Conservation (phyloP, 2,329 filamentous ascomycete species). For the Colletotrichum lupini region DNA sequence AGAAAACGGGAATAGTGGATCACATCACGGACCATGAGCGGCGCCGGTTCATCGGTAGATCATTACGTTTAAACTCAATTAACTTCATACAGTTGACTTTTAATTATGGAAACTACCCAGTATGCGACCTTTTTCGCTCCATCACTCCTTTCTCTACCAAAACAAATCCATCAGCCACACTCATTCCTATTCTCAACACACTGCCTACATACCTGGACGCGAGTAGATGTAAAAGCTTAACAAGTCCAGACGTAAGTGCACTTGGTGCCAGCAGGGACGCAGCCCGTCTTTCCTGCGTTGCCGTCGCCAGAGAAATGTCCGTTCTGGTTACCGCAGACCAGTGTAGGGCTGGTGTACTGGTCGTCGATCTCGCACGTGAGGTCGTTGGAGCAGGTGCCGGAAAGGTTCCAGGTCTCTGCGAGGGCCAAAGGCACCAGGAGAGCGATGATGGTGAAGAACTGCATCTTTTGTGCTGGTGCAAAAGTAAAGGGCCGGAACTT, state of each 20-base stretch:
- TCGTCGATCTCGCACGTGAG: not conserved
- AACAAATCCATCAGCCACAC: not conserved
- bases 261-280: not conserved
- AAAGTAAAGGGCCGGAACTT: not conserved
- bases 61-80: not conserved
- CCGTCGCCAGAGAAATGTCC: not conserved
- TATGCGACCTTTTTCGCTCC: not conserved
- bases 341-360: not conserved
- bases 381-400: constrained; percentile 4
- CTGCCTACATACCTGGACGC: not conserved
- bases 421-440: not conserved
- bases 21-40: not conserved
- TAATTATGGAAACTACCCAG: not conserved
- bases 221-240: not conserved
- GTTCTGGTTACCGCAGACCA: not conserved
- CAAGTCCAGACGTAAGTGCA: constrained; percentile 9
- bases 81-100: not conserved
- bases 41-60: not conserved
- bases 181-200: not conserved
- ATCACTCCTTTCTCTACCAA: not conserved
- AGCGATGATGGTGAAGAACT: not conserved
- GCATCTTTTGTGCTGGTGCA: not conserved
- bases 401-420: not conserved
- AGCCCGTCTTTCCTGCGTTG: not conserved
- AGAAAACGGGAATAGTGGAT: not conserved